A percentile compares a stretch with the other conserved stretches of the same genome.
These are phyloP conservation scores for Zygnema circumcarinatum DNA, from an alignment of 139 green algal genomes.

Conservation along the genomic window DNA sequence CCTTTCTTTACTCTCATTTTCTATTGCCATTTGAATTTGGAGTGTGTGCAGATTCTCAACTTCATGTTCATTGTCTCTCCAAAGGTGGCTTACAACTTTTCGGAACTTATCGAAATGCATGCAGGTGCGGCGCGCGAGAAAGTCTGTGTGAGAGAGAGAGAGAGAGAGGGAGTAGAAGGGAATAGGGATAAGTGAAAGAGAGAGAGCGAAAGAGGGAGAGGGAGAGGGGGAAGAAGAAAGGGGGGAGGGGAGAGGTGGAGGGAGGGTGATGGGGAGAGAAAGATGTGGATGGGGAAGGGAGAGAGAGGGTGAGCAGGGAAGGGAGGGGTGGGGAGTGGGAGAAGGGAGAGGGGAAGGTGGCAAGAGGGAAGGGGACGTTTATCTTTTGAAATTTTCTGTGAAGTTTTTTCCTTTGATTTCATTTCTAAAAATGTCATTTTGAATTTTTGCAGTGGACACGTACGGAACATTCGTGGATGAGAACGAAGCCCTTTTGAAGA, in stretches of 20 bases:
- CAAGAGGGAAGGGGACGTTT: too few relatives aligned
- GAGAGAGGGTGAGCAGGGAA: too few relatives aligned
- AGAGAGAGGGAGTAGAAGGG: constrained; percentile 1
- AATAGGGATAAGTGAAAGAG: not conserved
- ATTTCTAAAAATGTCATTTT: too few relatives aligned
- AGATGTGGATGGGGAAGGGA: too few relatives aligned
- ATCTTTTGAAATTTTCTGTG: too few relatives aligned
- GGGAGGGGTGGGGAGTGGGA: too few relatives aligned
- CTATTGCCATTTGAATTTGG: too few relatives aligned
- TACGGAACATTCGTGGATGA: constrained; percentile 80
- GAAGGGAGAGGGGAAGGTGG: too few relatives aligned
- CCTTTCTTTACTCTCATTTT: too few relatives aligned
- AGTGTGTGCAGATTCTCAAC: constrained; percentile 50
- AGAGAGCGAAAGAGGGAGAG: constrained; percentile 2
- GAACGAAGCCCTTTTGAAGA: constrained; percentile 77
- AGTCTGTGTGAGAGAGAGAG: constrained; percentile 11
- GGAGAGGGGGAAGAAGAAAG: too few relatives aligned
- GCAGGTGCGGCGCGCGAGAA: constrained; percentile 39
- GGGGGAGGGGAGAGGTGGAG: too few relatives aligned
- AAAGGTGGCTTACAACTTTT: constrained; percentile 90
- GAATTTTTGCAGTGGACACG: constrained; percentile 86
- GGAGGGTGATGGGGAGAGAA: constrained; percentile 9
- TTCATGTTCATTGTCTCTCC: constrained; percentile 73
- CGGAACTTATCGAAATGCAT: constrained; percentile 82
- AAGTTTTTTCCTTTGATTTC: too few relatives aligned